phyloP scores from a whole-genome alignment of 768 basidiomycete species.

The Kwoniella botswanensis region DNA sequence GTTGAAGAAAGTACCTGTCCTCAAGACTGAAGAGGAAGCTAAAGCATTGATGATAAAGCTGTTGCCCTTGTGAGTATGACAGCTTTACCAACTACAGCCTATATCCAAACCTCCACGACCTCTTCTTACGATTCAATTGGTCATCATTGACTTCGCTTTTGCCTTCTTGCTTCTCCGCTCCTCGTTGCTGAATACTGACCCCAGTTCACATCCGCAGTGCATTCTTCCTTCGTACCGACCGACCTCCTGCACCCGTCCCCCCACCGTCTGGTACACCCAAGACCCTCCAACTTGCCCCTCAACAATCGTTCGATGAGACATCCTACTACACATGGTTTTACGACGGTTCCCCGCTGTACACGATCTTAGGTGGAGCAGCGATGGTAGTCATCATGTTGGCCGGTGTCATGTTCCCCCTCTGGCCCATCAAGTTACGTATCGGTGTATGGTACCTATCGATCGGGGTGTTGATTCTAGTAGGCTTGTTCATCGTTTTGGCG shows the following conservation, averaged over 20 bases:
- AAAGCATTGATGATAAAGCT: slow-evolving; percentile 68
- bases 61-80: slow-evolving; percentile 65
- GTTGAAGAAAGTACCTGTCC: slow-evolving; percentile 68
- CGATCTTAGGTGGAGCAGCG: slow-evolving; percentile 82
- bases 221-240: slow-evolving; percentile 91
- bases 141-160: background rate
- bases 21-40: slow-evolving; percentile 78
- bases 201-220: slow-evolving; percentile 59
- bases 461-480: slow-evolving; percentile 82
- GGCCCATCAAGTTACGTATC: slow-evolving; percentile 89
- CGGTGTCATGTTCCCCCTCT: slow-evolving; percentile 98
- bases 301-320: slow-evolving; percentile 73
- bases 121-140: background rate
- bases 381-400: slow-evolving; percentile 95
- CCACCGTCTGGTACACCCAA: slow-evolving; percentile 65
- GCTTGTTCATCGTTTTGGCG: slow-evolving; percentile 85
- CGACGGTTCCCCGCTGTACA: slow-evolving; percentile 90
- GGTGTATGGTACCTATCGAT: slow-evolving; percentile 96
- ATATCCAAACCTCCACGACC: too few relatives aligned
- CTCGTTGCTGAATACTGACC: background rate
- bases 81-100: background rate
- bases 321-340: slow-evolving; percentile 98
- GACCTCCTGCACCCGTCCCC: slow-evolving; percentile 63
- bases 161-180: too few relatives aligned
- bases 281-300: slow-evolving; percentile 72